Evolutionary conservation across 495 filamentous ascomycete species (phyloP).

Genomic region (Massariosphaeria phaeospora): DNA sequence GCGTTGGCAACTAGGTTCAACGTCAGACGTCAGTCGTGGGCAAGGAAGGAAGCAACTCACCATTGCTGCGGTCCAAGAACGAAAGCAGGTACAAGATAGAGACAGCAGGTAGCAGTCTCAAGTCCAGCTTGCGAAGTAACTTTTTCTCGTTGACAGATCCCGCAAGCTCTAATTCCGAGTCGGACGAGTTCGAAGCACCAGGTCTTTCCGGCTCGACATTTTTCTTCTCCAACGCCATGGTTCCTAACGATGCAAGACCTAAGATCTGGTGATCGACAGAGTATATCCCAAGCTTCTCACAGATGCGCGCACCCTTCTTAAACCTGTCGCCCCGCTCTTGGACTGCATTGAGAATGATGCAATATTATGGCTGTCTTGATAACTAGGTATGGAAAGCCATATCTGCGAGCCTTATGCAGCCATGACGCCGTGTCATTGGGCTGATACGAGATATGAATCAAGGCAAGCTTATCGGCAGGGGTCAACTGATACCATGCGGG

Average conservation of each 20-base stretch:
- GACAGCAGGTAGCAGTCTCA: conserved; percentile 59
- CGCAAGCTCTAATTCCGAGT: conserved; percentile 12
- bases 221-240: conserved; percentile 21
- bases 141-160: conserved; percentile 52
- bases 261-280: too few species aligned
- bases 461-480: too few species aligned
- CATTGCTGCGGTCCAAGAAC: conserved; percentile 69
- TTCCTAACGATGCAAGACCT: not conserved
- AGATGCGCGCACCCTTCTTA: not conserved
- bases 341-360: conserved; percentile 5
- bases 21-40: not conserved
- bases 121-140: conserved; percentile 62
- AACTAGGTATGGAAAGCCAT: not conserved
- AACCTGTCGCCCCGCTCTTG: not conserved
- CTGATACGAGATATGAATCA: not conserved
- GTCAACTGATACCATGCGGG: not conserved
- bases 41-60: not conserved
- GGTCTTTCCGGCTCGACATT: not conserved
- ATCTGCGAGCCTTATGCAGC: not conserved
- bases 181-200: not conserved
- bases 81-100: conserved; percentile 67
- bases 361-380: conserved; percentile 5
- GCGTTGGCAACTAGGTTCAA: conserved; percentile 49
- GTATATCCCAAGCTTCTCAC: not conserved
- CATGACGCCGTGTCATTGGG: not conserved